A percentile compares a stretch with the other conserved stretches of the same genome.
phyloP scores from a whole-genome alignment of 2,329 filamentous ascomycete genomes.

The Nakataea oryzae region DNA sequence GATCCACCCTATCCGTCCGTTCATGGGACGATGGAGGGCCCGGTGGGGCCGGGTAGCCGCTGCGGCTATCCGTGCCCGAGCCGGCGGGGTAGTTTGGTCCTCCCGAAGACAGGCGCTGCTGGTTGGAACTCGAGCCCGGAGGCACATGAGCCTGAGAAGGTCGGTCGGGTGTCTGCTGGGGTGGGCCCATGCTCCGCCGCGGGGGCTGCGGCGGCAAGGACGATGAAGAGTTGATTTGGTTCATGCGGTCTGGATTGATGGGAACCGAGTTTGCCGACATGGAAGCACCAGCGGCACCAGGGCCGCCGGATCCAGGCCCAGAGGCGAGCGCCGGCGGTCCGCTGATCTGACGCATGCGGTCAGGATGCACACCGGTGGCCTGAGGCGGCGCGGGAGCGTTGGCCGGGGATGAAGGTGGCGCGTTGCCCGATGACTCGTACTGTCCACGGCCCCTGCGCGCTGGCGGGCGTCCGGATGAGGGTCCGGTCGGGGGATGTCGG shows the following conservation, averaged over 20 bases:
- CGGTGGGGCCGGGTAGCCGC: slow-evolving; percentile 12
- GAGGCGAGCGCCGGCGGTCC: slow-evolving; percentile 5
- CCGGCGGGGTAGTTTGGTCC: not conserved
- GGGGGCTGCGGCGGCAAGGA: slow-evolving; percentile 16
- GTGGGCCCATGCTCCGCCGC: not conserved
- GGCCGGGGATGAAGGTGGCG: slow-evolving; percentile 11
- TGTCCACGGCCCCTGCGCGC: slow-evolving; percentile 15
- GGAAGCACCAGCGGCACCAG: slow-evolving; percentile 11
- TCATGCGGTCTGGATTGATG: slow-evolving; percentile 27
- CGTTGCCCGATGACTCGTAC: slow-evolving; percentile 19
- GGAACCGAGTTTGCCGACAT: slow-evolving; percentile 31
- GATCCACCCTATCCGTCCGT: slow-evolving; percentile 12
- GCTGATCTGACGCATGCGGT: slow-evolving; percentile 29
- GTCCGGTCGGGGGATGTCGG: slow-evolving; percentile 41
- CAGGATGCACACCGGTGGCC: slow-evolving; percentile 23
- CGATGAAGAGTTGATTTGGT: slow-evolving; percentile 24
- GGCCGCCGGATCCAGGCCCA: slow-evolving; percentile 6
- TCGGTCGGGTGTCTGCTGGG: slow-evolving; percentile 1
- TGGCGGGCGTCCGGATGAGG: slow-evolving; percentile 31
- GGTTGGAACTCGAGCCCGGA: not conserved
- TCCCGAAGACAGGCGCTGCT: not conserved
- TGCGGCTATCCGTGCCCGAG: not conserved
- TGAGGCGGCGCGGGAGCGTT: slow-evolving; percentile 6
- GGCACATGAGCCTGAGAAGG: not conserved
- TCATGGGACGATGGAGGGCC: slow-evolving; percentile 22